Percentiles rank a stretch among this genome's conserved stretches.
Evolutionary conservation across 768 basidiomycete species (phyloP).

Genomic region (Lactarius indigo): DNA sequence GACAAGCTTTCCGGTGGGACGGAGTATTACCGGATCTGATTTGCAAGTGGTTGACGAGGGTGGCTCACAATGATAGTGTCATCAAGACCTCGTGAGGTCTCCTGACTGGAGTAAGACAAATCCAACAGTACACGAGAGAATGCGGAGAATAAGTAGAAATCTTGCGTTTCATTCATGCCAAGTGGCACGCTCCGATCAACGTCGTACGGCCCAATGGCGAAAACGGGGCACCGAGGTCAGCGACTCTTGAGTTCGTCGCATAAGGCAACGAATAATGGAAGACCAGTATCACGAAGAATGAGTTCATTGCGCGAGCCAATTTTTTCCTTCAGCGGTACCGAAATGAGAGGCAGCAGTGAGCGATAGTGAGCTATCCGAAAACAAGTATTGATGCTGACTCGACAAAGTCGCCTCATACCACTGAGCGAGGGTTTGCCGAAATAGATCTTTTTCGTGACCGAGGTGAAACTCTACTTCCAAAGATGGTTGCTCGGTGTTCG

Average conservation of each 20-base stretch:
- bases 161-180: background rate
- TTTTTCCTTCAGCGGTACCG: background rate
- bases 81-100: background rate
- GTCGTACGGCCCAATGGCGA: background rate
- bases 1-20: background rate
- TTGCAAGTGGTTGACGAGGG: background rate
- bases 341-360: background rate
- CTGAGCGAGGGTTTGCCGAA: background rate
- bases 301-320: background rate
- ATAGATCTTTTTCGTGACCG: background rate
- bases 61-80: background rate
- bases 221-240: background rate
- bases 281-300: background rate
- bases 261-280: background rate
- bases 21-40: background rate
- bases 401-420: background rate
- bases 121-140: background rate
- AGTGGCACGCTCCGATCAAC: background rate
- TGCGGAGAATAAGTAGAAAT: background rate
- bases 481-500: background rate
- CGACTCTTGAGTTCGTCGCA: background rate
- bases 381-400: slow-evolving; percentile 5
- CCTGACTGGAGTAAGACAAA: background rate
- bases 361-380: background rate
- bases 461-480: background rate